phyloP scores from a whole-genome alignment of 768 basidiomycete species.

The Grammothele lineata region DNA sequence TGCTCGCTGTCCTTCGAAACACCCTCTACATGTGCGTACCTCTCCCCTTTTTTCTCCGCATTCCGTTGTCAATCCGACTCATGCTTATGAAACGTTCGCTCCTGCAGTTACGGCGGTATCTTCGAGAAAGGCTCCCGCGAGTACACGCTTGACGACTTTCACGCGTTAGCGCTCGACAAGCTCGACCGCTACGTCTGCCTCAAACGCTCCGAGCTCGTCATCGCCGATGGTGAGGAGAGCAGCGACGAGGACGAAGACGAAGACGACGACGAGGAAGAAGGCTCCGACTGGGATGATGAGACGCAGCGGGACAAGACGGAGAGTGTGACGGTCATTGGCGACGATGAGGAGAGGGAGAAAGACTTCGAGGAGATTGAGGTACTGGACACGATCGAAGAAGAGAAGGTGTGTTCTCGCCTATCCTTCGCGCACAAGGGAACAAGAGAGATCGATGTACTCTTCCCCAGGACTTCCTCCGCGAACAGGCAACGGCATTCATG shows the following conservation, averaged over 20 bases:
- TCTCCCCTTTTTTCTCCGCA: no score
- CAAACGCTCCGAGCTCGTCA: slow-evolving; percentile 58
- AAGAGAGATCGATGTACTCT: no score
- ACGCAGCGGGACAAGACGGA: slow-evolving; percentile 30
- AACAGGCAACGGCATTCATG: slow-evolving; percentile 50
- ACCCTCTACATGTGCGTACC: slow-evolving; percentile 83
- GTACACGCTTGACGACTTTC: slow-evolving; percentile 88
- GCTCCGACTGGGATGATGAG: slow-evolving; percentile 41
- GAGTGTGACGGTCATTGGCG: slow-evolving; percentile 21
- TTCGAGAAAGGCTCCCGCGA: slow-evolving; percentile 79
- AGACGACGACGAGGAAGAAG: slow-evolving; percentile 53
- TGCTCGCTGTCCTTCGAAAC: slow-evolving; percentile 81
- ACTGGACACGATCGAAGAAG: slow-evolving; percentile 22
- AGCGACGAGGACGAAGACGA: slow-evolving; percentile 61
- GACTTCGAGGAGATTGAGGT: slow-evolving; percentile 25
- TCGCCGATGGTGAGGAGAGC: slow-evolving; percentile 58
- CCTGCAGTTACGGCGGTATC: slow-evolving; percentile 86
- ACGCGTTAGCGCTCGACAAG: slow-evolving; percentile 78
- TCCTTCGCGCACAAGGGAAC: not conserved
- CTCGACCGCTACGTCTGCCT: slow-evolving; percentile 74
- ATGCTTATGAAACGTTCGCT: not conserved
- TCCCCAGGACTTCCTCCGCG: slow-evolving; percentile 34
- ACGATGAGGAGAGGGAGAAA: slow-evolving; percentile 19
- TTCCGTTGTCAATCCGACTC: not conserved
- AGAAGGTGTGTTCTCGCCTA: slow-evolving; percentile 7